Percentiles rank a stretch among this genome's conserved stretches.
phyloP scores from a whole-genome alignment of 176 grass and related monocot species.

The Musa acuminata region DNA sequence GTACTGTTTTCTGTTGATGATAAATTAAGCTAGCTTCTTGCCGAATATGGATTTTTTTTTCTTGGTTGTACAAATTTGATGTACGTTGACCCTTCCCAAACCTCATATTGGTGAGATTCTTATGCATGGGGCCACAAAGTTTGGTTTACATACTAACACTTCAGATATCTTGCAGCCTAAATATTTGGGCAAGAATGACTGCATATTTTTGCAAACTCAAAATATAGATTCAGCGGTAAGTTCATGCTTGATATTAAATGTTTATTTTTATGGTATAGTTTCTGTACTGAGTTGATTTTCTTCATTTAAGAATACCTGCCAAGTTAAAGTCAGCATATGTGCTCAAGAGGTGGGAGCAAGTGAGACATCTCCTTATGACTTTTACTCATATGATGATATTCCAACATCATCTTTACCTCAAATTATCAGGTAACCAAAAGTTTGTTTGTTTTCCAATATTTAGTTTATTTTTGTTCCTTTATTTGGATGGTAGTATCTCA shows the following conservation, averaged over 20 bases:
- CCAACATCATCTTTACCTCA: conserved; percentile 49
- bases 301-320: conserved; percentile 48
- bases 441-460: not conserved
- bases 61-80: no score
- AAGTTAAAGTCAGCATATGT: conserved; percentile 50
- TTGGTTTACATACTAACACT: no score
- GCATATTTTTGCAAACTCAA: conserved; percentile 55
- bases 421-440: conserved; percentile 47
- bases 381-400: conserved; percentile 58
- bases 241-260: conserved; percentile 4
- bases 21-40: no score
- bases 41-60: no score
- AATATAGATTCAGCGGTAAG: conserved; percentile 53
- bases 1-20: no score
- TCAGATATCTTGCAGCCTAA: conserved; percentile 31
- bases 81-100: no score
- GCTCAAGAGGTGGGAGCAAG: conserved; percentile 59
- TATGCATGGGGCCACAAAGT: no score
- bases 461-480: conserved; percentile 23
- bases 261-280: conserved; percentile 24
- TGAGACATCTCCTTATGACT: conserved; percentile 49
- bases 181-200: conserved; percentile 41
- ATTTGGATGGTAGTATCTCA: not conserved
- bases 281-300: conserved; percentile 21
- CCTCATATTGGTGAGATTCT: no score